Evolutionary conservation across 2,329 filamentous ascomycete genomes (phyloP).

Genomic region (Aspergillus uvarum): DNA sequence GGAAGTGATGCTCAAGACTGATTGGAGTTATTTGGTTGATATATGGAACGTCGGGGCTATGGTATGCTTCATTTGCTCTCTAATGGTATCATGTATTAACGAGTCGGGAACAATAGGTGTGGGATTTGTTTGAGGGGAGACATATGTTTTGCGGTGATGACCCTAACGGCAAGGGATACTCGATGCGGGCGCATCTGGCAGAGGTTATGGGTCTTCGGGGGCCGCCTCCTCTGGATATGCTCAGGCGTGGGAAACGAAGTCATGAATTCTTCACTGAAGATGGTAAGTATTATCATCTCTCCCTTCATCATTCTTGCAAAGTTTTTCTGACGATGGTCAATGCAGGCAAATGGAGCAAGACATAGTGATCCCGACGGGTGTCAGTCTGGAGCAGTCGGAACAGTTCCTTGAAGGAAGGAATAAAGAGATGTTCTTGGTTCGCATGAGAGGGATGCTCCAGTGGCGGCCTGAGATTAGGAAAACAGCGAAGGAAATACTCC

Average conservation of each 20-base stretch:
- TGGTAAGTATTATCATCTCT: conserved; percentile 27
- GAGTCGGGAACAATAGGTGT: conserved; percentile 37
- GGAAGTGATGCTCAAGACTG: conserved; percentile 48
- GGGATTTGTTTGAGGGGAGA: conserved; percentile 50
- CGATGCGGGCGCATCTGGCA: conserved; percentile 46
- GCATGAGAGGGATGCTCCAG: conserved; percentile 21
- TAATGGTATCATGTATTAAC: not conserved
- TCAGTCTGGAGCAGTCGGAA: conserved; percentile 20
- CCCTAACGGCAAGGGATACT: conserved; percentile 35
- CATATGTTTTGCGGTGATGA: conserved; percentile 46
- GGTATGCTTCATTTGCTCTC: conserved; percentile 36
- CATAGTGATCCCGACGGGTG: conserved; percentile 15
- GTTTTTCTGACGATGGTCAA: conserved; percentile 8
- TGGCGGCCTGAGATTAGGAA: conserved; percentile 22
- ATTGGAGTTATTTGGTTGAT: conserved; percentile 50
- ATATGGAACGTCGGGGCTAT: conserved; percentile 54
- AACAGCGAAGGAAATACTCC: conserved; percentile 18
- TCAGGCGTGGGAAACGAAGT: conserved; percentile 33
- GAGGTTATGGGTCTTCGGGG: conserved; percentile 49
- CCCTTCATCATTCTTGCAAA: not conserved
- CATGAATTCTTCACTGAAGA: conserved; percentile 44
- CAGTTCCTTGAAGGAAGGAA: conserved; percentile 17
- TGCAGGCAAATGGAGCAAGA: conserved; percentile 22
- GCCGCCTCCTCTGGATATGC: conserved; percentile 39
- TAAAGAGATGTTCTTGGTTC: conserved; percentile 18